A percentile compares a stretch with the other conserved stretches of the same genome.
phyloP scores from a whole-genome alignment of 2,329 filamentous ascomycete species.

The Penicillium hesseltinei region DNA sequence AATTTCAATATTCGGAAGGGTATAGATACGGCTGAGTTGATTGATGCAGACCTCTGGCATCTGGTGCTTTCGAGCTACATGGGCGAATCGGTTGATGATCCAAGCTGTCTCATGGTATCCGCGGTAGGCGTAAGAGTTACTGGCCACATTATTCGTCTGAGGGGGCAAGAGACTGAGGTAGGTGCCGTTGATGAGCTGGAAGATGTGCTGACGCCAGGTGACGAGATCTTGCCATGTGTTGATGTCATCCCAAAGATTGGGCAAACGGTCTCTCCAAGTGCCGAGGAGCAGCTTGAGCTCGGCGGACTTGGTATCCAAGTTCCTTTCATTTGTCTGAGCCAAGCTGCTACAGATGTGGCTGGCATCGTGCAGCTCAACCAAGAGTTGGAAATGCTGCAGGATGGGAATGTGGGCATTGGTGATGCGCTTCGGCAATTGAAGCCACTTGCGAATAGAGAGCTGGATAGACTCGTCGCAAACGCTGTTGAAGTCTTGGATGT shows the following conservation, averaged over 20 bases:
- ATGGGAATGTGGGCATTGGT: constrained; percentile 95
- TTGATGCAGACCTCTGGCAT: constrained; percentile 96
- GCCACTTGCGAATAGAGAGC: constrained; percentile 96
- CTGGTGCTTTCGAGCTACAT: constrained; percentile 95
- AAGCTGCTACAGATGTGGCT: constrained; percentile 94
- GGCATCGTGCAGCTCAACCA: constrained; percentile 96
- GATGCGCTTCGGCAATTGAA: constrained; percentile 89
- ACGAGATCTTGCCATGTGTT: constrained; percentile 98
- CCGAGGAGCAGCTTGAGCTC: constrained; percentile 92
- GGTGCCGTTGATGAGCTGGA: constrained; percentile 91
- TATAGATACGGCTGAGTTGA: constrained; percentile 96
- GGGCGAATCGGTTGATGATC: constrained; percentile 99
- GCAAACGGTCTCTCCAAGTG: constrained; percentile 91
- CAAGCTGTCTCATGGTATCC: constrained; percentile 98
- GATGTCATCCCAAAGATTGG: constrained; percentile 99
- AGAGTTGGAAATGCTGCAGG: constrained; percentile 94
- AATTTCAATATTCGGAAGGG: constrained; percentile 97
- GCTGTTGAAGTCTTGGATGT: constrained; percentile 75
- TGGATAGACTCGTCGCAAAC: constrained; percentile 97
- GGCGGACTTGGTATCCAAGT: constrained; percentile 89
- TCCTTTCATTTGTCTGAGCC: constrained; percentile 74
- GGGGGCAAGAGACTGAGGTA: constrained; percentile 83
- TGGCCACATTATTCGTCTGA: constrained; percentile 76
- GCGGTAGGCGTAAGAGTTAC: constrained; percentile 91
- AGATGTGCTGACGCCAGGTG: constrained; percentile 99